Evolutionary conservation across 805 yeast species (phyloP).

Genomic region (Saturnispora quitensis): DNA sequence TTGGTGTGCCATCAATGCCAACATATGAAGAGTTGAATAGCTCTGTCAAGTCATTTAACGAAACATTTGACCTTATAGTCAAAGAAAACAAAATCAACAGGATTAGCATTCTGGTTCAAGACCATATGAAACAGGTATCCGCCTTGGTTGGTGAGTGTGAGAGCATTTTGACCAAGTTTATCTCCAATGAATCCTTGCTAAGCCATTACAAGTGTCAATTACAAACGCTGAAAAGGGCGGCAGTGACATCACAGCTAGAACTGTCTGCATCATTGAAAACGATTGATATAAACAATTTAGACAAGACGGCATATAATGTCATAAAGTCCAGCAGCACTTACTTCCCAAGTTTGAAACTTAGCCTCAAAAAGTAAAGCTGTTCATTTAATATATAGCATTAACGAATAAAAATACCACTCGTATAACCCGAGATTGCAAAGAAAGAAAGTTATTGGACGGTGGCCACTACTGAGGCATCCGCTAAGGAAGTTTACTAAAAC

Average conservation of each 20-base stretch:
- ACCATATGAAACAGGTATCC: slow-evolving; percentile 1
- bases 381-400: background rate
- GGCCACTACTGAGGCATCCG: slow-evolving; percentile 43
- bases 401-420: background rate
- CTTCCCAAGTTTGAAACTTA: slow-evolving; percentile 33
- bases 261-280: background rate
- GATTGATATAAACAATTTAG: background rate
- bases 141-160: slow-evolving; percentile 1
- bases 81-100: slow-evolving; percentile 10
- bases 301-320: slow-evolving; percentile 12
- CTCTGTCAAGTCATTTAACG: slow-evolving; percentile 12
- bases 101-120: slow-evolving; percentile 13
- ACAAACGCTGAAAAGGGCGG: slow-evolving; percentile 6
- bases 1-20: slow-evolving; percentile 70
- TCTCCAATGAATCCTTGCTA: background rate
- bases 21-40: slow-evolving; percentile 31
- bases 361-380: background rate
- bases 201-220: background rate
- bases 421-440: background rate
- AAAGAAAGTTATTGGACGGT: slow-evolving; percentile 38
- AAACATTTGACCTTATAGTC: slow-evolving; percentile 11
- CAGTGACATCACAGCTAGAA: slow-evolving; percentile 5
- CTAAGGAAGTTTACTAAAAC: slow-evolving; percentile 42
- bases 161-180: slow-evolving; percentile 7
- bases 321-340: slow-evolving; percentile 34